Percentiles rank a stretch among this genome's conserved stretches.
Conservation (phyloP, 2,329 filamentous ascomycete genomes). For the Pseudocercospora fijiensis region DNA sequence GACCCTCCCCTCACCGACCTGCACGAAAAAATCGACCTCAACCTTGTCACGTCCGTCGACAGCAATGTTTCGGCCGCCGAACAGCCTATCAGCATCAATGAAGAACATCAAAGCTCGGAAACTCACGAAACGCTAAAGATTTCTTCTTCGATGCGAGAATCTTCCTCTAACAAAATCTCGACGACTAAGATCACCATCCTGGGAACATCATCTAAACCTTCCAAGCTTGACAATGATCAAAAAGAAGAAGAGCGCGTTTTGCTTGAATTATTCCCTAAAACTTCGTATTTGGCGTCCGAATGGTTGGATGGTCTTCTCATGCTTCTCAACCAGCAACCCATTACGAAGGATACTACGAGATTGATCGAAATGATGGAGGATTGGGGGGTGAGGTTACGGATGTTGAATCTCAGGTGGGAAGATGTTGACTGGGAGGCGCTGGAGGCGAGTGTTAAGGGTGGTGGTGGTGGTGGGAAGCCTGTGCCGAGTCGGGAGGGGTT, state of each 20-base stretch:
- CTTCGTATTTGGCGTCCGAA: slow-evolving; percentile 82
- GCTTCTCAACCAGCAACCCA: slow-evolving; percentile 90
- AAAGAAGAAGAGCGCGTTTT: slow-evolving; percentile 70
- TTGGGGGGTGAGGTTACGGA: slow-evolving; percentile 86
- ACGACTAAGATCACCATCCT: slow-evolving; percentile 91
- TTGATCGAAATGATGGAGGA: slow-evolving; percentile 81
- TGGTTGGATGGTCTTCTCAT: slow-evolving; percentile 96
- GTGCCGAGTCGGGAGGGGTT: slow-evolving; percentile 81
- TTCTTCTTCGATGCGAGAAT: no score
- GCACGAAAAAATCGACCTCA: slow-evolving; percentile 79
- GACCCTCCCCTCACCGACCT: slow-evolving; percentile 73
- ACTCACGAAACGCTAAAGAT: slow-evolving; percentile 31
- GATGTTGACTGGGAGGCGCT: slow-evolving; percentile 57
- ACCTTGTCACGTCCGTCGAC: slow-evolving; percentile 85
- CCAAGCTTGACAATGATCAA: neutral
- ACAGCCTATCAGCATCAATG: slow-evolving; percentile 47
- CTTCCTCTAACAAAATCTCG: slow-evolving; percentile 30
- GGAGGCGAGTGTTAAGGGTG: slow-evolving; percentile 40
- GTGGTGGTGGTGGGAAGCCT: slow-evolving; percentile 42
- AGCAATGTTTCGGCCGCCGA: slow-evolving; percentile 77
- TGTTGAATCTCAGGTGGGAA: slow-evolving; percentile 89
- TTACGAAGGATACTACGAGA: slow-evolving; percentile 94
- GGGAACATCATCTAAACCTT: slow-evolving; percentile 46
- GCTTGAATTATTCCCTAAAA: slow-evolving; percentile 77
- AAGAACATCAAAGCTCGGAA: slow-evolving; percentile 23